Evolutionary conservation across 352 stramenopile genomes (phyloP), one percentile per base, ranked within the genome.

Genomic region (Phytophthora crassamura): DNA sequence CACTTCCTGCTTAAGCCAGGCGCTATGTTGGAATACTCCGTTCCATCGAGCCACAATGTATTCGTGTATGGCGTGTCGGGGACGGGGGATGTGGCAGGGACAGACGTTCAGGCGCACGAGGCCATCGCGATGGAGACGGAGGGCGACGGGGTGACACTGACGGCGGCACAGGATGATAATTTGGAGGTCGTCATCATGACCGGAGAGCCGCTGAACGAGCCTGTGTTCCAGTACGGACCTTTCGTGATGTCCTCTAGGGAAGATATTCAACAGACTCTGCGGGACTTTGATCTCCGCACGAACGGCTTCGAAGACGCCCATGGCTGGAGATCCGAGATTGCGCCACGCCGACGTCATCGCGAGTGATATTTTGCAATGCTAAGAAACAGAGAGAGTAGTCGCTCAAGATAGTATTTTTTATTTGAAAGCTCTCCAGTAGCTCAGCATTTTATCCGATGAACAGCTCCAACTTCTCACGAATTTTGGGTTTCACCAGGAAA

Each of bases 241-340:
- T 90, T 88, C 49, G 79, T 90, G 33, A 90, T 90, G 82, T 80
- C 65, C 20, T 84, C 71, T n/a, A 15, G 57, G 8, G 61, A 75
- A 11, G 76, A 87, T 41, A 86, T 87, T 45, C 69, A 74, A 11
- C 42, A 79, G 33, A 80, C 78, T 12, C 60, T 87, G n/a, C 46
- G 64, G 7, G 77, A 90, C 45, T 88, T 79, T 55, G 65, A 87
- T 22, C 40, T 66, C 9, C 66, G 69, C 22, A 74, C 70, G 18
- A 90, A 90, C 40, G 78, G 81, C 7, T 90, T 90, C 39, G 80
- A 89, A 61, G 75, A 78, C 15, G 79, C 78, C 7, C 67, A 67
- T 15, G 56, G 63, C 15, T 90, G 82, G 82, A 58, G 67, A 43
- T 89, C 77, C 14, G 59, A 80, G 10, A 85, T 89, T 53, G 72